These are phyloP conservation scores for Aspergillus quadricinctus DNA, from an alignment of 2,329 filamentous ascomycete genomes.

Conservation along the genomic window DNA sequence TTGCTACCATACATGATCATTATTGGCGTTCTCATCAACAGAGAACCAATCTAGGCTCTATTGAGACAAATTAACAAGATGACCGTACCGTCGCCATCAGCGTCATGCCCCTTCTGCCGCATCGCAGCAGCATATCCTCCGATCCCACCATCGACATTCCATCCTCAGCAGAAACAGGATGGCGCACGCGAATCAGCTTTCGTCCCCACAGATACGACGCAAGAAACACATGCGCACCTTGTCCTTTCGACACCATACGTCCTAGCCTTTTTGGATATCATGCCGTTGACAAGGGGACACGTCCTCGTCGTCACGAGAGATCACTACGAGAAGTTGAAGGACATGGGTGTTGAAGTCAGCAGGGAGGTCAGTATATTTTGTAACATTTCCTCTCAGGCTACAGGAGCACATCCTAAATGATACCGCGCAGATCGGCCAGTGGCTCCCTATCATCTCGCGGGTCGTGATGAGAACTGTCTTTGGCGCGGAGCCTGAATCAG, in stretches of 20 bases:
- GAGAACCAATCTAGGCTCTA: not conserved
- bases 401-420: not conserved
- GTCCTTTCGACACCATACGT: slow-evolving; percentile 73
- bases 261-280: slow-evolving; percentile 87
- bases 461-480: slow-evolving; percentile 68
- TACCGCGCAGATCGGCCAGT: slow-evolving; percentile 39
- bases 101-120: slow-evolving; percentile 54
- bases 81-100: slow-evolving; percentile 11
- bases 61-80: not conserved
- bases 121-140: slow-evolving; percentile 51
- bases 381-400: not conserved
- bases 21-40: not conserved
- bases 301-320: slow-evolving; percentile 72
- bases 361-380: slow-evolving; percentile 55
- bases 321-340: slow-evolving; percentile 74
- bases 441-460: slow-evolving; percentile 55
- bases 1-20: not conserved
- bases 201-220: slow-evolving; percentile 8
- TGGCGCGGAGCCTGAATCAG: slow-evolving; percentile 16
- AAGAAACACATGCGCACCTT: slow-evolving; percentile 43
- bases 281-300: slow-evolving; percentile 80
- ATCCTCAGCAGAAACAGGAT: slow-evolving; percentile 8
- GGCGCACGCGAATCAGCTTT: slow-evolving; percentile 15
- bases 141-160: slow-evolving; percentile 21
- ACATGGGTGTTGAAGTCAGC: slow-evolving; percentile 61